These are phyloP conservation scores for Globisporangium takayamanum DNA, from an alignment of 352 stramenopile species.

Conservation along the genomic window DNA sequence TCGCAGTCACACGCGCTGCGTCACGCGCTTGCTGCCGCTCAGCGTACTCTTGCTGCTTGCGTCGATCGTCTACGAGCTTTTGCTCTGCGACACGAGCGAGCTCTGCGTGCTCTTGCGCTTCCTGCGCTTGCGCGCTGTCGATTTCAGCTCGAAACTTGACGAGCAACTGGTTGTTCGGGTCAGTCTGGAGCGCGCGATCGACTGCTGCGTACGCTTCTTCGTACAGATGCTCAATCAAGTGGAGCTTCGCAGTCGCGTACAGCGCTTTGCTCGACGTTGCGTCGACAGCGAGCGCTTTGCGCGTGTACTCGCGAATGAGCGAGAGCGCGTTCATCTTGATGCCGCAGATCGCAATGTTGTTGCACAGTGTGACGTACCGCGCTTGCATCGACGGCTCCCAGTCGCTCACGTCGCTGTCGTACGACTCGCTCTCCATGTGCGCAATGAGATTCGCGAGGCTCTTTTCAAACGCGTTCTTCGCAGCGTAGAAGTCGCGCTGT, in stretches of 20 bases:
- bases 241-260: conserved; percentile 62
- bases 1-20: conserved; percentile 22
- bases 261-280: conserved; percentile 47
- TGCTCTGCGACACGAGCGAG: conserved; percentile 32
- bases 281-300: conserved; percentile 48
- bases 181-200: conserved; percentile 24
- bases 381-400: conserved; percentile 38
- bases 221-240: conserved; percentile 54
- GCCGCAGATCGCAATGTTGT: conserved; percentile 70
- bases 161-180: conserved; percentile 46
- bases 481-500: conserved; percentile 50
- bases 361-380: conserved; percentile 61
- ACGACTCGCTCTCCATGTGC: conserved; percentile 42
- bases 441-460: conserved; percentile 30
- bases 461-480: conserved; percentile 61
- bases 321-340: conserved; percentile 58
- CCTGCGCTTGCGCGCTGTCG: conserved; percentile 23
- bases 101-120: conserved; percentile 20
- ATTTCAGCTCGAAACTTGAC: conserved; percentile 44
- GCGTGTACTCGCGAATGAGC: conserved; percentile 48
- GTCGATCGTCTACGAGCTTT: conserved; percentile 29
- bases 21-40: conserved; percentile 44
- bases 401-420: conserved; percentile 26
- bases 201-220: conserved; percentile 38
- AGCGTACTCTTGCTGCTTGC: conserved; percentile 14